A percentile compares a stretch with the other conserved stretches of the same genome.
These are phyloP conservation scores for Pichia thaimueangensis DNA, from an alignment of 805 yeast genomes.

Conservation along the genomic window DNA sequence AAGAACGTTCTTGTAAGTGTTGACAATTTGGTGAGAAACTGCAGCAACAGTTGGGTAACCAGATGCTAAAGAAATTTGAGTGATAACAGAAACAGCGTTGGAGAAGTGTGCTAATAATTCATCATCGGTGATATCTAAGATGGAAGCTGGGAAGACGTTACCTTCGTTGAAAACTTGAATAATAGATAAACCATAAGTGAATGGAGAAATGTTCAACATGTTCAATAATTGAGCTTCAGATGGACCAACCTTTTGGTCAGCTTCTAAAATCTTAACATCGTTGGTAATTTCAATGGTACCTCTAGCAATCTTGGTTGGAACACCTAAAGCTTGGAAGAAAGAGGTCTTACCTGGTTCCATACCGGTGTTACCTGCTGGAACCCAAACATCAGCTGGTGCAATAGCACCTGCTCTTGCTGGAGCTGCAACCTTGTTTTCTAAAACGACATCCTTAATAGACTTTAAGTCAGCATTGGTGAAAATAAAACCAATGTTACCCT, in stretches of 20 bases:
- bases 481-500: conserved; percentile 99
- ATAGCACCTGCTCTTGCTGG: conserved; percentile 99
- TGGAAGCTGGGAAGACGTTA: conserved; percentile 92
- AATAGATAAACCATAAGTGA: conserved; percentile 96
- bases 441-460: conserved; percentile 80
- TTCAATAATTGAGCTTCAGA: conserved; percentile 98
- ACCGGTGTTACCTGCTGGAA: conserved; percentile 99
- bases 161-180: conserved; percentile 98
- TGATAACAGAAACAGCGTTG: conserved; percentile 87
- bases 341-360: conserved; percentile 99
- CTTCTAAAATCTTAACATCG: conserved; percentile 91
- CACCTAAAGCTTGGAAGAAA: conserved; percentile 99
- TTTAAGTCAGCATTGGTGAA: conserved; percentile 97
- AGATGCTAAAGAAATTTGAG: conserved; percentile 94
- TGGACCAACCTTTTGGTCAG: conserved; percentile 89
- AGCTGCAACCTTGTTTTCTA: conserved; percentile 96
- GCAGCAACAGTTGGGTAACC: conserved; percentile 99
- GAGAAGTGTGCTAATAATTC: conserved; percentile 91
- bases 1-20: conserved; percentile 98
- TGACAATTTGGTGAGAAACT: conserved; percentile 96
- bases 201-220: conserved; percentile 99
- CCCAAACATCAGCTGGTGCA: conserved; percentile 96
- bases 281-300: conserved; percentile 99
- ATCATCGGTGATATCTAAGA: conserved; percentile 97
- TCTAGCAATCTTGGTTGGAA: conserved; percentile 99